phyloP scores from a whole-genome alignment of 2,329 filamentous ascomycete species.

The Colletotrichum limetticola region DNA sequence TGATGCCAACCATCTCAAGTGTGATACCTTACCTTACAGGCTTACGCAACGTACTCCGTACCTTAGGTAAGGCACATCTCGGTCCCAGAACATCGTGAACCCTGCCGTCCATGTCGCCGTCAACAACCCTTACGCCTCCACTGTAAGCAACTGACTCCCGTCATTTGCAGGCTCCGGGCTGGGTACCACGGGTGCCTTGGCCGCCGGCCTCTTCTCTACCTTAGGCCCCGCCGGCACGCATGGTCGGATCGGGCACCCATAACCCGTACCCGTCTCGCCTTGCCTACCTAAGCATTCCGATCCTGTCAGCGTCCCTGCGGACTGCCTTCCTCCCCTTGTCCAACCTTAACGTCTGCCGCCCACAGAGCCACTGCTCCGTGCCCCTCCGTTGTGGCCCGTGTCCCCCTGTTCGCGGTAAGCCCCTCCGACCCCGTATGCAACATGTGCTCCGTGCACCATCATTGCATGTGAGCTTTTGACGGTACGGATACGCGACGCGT shows the following conservation, averaged over 20 bases:
- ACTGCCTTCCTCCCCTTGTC: background rate
- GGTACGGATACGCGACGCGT: constrained; percentile 20
- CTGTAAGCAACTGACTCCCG: background rate
- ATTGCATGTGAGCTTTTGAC: background rate
- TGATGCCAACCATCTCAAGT: background rate
- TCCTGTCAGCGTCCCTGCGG: background rate
- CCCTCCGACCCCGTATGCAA: background rate
- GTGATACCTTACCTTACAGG: too few species aligned
- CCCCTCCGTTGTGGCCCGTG: background rate
- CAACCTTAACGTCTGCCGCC: constrained; percentile 15
- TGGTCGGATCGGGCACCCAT: constrained; percentile 10
- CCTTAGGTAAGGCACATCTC: background rate
- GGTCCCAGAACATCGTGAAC: background rate
- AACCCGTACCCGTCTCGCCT: background rate
- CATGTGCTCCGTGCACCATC: background rate
- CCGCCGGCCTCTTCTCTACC: background rate
- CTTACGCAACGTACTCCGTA: too few species aligned
- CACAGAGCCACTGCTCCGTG: constrained; percentile 5
- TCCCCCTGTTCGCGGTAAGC: background rate
- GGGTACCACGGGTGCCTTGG: background rate
- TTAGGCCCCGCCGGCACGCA: background rate
- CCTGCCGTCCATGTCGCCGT: background rate
- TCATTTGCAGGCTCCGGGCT: background rate
- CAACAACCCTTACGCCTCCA: background rate
- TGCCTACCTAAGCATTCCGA: constrained; percentile 1